Evolutionary conservation across 2,329 filamentous ascomycete genomes (phyloP).

Genomic region (Helicocarpus griseus): DNA sequence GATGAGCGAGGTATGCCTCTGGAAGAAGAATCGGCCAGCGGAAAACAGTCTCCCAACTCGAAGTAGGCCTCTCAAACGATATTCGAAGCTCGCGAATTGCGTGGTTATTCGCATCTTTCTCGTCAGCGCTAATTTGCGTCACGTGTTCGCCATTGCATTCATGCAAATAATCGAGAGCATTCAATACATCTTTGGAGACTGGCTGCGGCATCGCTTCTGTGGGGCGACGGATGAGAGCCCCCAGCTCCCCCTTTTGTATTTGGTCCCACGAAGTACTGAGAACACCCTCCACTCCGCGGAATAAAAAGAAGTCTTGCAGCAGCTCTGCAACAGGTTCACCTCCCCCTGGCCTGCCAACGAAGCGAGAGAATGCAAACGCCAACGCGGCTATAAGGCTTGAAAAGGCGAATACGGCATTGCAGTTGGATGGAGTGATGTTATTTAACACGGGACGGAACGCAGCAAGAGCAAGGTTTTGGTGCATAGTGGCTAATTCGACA

Average conservation of each 20-base stretch:
- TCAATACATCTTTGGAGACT: constrained; percentile 14
- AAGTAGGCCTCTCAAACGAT: constrained; percentile 15
- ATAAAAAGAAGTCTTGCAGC: constrained; percentile 18
- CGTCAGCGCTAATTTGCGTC: constrained; percentile 13
- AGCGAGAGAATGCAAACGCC: constrained; percentile 20
- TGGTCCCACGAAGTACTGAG: constrained; percentile 15
- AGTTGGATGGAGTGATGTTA: constrained; percentile 21
- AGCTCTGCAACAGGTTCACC: constrained; percentile 17
- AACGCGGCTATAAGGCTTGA: constrained; percentile 22
- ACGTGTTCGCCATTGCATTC: constrained; percentile 14
- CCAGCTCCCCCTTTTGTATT: constrained; percentile 17
- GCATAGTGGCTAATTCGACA: constrained; percentile 20
- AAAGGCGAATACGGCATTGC: constrained; percentile 24
- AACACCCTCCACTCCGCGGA: constrained; percentile 21
- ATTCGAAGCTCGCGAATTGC: constrained; percentile 15
- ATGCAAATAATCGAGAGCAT: constrained; percentile 13
- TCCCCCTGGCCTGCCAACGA: constrained; percentile 11
- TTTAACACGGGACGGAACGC: constrained; percentile 19
- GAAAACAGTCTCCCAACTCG: constrained; percentile 39
- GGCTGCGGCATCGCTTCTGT: constrained; percentile 8
- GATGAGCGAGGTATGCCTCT: constrained; percentile 52
- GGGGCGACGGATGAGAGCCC: constrained; percentile 13
- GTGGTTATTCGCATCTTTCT: constrained; percentile 16
- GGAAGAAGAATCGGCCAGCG: constrained; percentile 53
- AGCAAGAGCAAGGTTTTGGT: constrained; percentile 17